Evolutionary conservation across 2,329 filamentous ascomycete genomes (phyloP), one percentile per base, ranked within the genome.

Genomic region (Colletotrichum lindemuthianum): DNA sequence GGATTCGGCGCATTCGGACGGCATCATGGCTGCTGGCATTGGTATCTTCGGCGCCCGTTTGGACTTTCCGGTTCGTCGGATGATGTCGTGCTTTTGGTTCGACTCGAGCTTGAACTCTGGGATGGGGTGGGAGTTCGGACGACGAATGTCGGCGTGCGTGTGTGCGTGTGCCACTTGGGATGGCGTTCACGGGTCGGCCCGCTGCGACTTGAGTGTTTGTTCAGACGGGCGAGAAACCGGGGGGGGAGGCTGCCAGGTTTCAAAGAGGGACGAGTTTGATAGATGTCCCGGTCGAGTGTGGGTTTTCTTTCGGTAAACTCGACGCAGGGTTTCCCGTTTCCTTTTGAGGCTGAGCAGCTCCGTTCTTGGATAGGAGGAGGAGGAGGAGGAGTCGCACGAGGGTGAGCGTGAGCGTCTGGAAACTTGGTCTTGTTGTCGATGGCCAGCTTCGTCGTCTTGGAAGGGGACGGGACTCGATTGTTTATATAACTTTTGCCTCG

Each of bases 101-200:
- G n/a, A n/a, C n/a, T n/a, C n/a, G 40, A 33, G 12, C n/a, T n/a
- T 13, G 12, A 37, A 45, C 40, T 39, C 48, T 48, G 43, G 40
- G 13, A 32, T 44, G 34, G n/a, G n/a, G n/a, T n/a, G n/a, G n/a
- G 39, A 33, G 54, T 41, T 59, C 37, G 48, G 53, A 59, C 54
- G 53, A n/a, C 24, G 16, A 24, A 41, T 39, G 39, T 50, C 43
- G 48, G 37, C 44, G n/a, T 36, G n/a, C 12, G 59, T 39, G 39
- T 50, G 37, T 41, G 37, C 44, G n/a, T 36, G n/a, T n/a, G 59
- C 15, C 36, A 47, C 40, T 66, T 40, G 37, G 59, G 45, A 66
- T 59, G 54, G 58, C 33, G 63, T 63, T 64, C 41, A 37, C 63
- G 63, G 60, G 53, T 66, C 63, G 63, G 63, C 59, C 63, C 63